phyloP scores from a whole-genome alignment of 352 stramenopile species.

The Pythium scleroteichum region DNA sequence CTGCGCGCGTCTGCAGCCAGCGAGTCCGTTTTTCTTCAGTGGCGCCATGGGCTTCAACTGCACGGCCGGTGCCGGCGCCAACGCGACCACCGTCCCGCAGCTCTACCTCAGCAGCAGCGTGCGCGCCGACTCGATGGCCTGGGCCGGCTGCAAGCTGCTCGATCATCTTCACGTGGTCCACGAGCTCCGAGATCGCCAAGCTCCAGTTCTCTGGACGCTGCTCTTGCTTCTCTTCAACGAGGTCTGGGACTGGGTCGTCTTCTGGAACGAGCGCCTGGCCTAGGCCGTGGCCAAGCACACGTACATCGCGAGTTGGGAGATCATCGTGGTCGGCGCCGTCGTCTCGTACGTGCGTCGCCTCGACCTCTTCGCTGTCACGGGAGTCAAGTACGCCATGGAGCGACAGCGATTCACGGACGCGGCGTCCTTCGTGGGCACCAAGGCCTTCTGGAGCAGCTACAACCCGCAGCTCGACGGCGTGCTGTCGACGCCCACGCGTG shows the following conservation, averaged over 20 bases:
- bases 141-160: constrained; percentile 21
- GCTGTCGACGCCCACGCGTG: constrained; percentile 4
- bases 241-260: constrained; percentile 18
- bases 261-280: constrained; percentile 13
- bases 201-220: constrained; percentile 23
- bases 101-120: constrained; percentile 16
- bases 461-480: constrained; percentile 13
- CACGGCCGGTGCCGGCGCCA: constrained; percentile 1
- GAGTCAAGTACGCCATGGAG: constrained; percentile 16
- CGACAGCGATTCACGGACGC: constrained; percentile 9
- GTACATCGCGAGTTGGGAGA: constrained; percentile 17
- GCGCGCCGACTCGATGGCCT: constrained; percentile 23
- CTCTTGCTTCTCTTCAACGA: constrained; percentile 16
- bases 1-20: constrained; percentile 9
- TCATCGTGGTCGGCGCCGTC: constrained; percentile 13
- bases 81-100: neutral
- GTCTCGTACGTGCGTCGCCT: constrained; percentile 12
- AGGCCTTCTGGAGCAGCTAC: constrained; percentile 17
- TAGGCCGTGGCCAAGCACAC: constrained; percentile 16
- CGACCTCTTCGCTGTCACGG: constrained; percentile 13
- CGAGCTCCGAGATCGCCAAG: constrained; percentile 9
- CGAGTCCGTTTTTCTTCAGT: constrained; percentile 13
- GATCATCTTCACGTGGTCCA: constrained; percentile 24
- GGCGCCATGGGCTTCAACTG: constrained; percentile 20
- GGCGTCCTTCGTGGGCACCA: constrained; percentile 12